A percentile compares a stretch with the other conserved stretches of the same genome.
Evolutionary conservation across 2,329 filamentous ascomycete species (phyloP).

Genomic region (Colletotrichum sp.): DNA sequence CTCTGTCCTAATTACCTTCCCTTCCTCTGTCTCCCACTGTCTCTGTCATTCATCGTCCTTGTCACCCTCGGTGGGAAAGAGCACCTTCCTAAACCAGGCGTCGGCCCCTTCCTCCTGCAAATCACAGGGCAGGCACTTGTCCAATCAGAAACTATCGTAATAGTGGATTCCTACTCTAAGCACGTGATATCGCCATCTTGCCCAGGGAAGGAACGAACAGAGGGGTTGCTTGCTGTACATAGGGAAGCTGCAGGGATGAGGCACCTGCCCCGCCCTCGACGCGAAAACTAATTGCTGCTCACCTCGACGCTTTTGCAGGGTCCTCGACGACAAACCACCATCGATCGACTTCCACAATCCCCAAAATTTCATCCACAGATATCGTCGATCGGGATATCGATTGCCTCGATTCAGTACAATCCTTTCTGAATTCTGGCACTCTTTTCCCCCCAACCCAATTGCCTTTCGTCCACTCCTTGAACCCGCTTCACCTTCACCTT

Average conservation of each 20-base stretch:
- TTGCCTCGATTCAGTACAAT: background rate
- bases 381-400: background rate
- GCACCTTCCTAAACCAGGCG: background rate
- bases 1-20: background rate
- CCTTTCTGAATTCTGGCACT: background rate
- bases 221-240: background rate
- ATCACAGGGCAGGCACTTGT: background rate
- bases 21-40: background rate
- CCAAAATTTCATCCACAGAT: background rate
- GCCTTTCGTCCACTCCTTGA: background rate
- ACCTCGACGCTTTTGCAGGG: background rate
- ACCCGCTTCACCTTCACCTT: background rate
- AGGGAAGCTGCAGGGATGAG: background rate
- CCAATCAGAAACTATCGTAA: background rate
- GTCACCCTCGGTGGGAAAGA: background rate
- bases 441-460: too few species aligned
- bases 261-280: background rate
- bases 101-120: background rate
- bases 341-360: background rate
- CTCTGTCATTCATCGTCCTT: background rate
- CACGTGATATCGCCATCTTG: background rate
- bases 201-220: background rate
- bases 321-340: background rate
- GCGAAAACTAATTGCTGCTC: slow-evolving; percentile 10
- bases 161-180: background rate